A percentile compares a stretch with the other conserved stretches of the same genome.
These are phyloP conservation scores for Hyaloperonospora brassicae DNA, from an alignment of 352 stramenopile genomes.

Conservation along the genomic window DNA sequence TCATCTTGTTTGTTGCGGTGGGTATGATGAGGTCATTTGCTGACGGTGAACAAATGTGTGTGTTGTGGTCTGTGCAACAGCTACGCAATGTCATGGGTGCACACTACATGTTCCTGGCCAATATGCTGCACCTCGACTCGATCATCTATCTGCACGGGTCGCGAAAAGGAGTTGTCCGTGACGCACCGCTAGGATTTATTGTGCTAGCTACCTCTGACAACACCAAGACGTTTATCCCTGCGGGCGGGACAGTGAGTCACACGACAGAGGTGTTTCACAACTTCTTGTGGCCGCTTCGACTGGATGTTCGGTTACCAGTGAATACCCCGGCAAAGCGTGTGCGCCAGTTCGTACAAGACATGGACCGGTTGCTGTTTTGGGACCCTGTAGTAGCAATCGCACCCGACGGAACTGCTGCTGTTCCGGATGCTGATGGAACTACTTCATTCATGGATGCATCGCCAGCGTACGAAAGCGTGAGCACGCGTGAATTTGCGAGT, in stretches of 20 bases:
- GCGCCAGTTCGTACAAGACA: slow-evolving; percentile 53
- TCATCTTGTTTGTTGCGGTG: too few species aligned
- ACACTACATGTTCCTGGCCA: slow-evolving; percentile 72
- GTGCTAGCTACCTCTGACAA: slow-evolving; percentile 49
- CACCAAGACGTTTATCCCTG: slow-evolving; percentile 61
- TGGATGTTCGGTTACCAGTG: slow-evolving; percentile 42
- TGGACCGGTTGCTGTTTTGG: slow-evolving; percentile 49
- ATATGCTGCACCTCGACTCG: slow-evolving; percentile 55
- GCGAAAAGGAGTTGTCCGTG: slow-evolving; percentile 39
- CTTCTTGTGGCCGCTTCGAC: slow-evolving; percentile 42
- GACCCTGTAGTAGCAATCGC: slow-evolving; percentile 26
- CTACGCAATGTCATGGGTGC: slow-evolving; percentile 62
- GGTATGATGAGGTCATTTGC: neutral
- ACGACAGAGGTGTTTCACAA: slow-evolving; percentile 47
- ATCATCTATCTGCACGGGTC: slow-evolving; percentile 38
- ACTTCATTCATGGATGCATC: slow-evolving; percentile 27
- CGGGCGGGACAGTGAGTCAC: slow-evolving; percentile 40
- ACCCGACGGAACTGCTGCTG: slow-evolving; percentile 16
- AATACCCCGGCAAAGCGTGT: slow-evolving; percentile 27
- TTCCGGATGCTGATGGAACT: slow-evolving; percentile 14
- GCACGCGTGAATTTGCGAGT: slow-evolving; percentile 6
- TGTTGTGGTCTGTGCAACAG: slow-evolving; percentile 16
- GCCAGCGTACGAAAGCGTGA: slow-evolving; percentile 16
- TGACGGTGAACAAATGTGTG: neutral
- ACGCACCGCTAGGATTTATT: slow-evolving; percentile 58